phyloP scores from a whole-genome alignment of 179 eudicot species.

The Silene noctiflora region DNA sequence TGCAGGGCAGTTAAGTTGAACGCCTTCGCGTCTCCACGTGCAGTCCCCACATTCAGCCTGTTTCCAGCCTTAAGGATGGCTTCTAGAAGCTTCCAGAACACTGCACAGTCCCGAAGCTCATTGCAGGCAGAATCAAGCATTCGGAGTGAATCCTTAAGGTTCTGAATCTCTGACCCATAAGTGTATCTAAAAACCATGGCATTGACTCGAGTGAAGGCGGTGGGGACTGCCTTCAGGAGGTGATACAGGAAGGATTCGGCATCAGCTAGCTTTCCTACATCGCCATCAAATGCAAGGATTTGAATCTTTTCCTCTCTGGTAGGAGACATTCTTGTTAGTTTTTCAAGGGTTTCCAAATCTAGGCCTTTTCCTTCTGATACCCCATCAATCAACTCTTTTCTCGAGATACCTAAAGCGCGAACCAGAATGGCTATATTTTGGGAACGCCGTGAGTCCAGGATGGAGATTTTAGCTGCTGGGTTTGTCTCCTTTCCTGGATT shows the following conservation, averaged over 20 bases:
- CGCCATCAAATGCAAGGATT: constrained; percentile 60
- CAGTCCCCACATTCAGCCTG: constrained; percentile 79
- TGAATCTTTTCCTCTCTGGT: constrained; percentile 53
- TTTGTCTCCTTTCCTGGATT: constrained; percentile 29
- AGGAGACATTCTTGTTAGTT: constrained; percentile 61
- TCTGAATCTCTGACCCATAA: constrained; percentile 51
- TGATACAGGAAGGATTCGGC: constrained; percentile 81
- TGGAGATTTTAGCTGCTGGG: constrained; percentile 52
- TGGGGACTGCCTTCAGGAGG: constrained; percentile 65
- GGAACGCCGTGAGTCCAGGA: constrained; percentile 68
- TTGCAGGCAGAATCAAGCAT: constrained; percentile 64
- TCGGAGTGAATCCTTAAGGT: constrained; percentile 44
- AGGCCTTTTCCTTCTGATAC: constrained; percentile 63
- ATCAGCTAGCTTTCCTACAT: constrained; percentile 62
- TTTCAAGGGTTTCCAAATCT: constrained; percentile 61
- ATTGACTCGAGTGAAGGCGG: constrained; percentile 60
- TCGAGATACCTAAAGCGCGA: constrained; percentile 55
- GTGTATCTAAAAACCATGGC: constrained; percentile 66
- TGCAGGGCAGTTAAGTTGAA: constrained; percentile 62
- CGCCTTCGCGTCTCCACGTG: constrained; percentile 86
- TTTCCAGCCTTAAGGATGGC: constrained; percentile 94
- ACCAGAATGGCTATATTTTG: constrained; percentile 80
- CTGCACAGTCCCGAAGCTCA: constrained; percentile 63
- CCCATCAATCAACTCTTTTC: constrained; percentile 51
- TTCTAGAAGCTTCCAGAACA: constrained; percentile 85